These are phyloP conservation scores for Fusarium lateritium DNA, from an alignment of 2,329 filamentous ascomycete species.

Conservation along the genomic window DNA sequence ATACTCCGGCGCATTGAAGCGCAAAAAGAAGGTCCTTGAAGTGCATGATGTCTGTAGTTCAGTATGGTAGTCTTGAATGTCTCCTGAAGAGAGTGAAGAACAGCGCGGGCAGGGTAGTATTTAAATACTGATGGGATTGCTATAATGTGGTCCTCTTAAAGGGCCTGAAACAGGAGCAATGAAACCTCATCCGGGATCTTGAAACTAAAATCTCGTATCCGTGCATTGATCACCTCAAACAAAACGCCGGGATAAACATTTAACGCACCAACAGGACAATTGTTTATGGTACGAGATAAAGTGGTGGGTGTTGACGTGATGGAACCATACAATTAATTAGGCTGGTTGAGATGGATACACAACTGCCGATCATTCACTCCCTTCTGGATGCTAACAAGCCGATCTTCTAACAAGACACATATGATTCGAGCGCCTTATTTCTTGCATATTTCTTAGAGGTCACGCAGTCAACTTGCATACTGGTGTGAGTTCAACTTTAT, in stretches of 20 bases:
- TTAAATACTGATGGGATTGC: constrained; percentile 1
- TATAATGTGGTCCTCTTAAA: neutral
- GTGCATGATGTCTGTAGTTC: neutral
- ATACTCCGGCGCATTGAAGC: constrained; percentile 12
- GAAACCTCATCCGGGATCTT: constrained; percentile 23
- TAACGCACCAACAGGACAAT: constrained; percentile 23
- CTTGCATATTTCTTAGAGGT: neutral
- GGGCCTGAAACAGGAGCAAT: constrained; percentile 9
- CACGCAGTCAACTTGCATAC: neutral
- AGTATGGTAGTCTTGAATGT: neutral
- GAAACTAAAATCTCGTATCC: constrained; percentile 23
- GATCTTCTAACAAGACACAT: neutral
- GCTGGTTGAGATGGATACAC: neutral
- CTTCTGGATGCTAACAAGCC: neutral
- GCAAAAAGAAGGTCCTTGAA: constrained; percentile 3
- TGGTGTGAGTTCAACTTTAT: too few species aligned
- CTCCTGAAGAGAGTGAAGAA: rapidly evolving
- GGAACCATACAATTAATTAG: neutral
- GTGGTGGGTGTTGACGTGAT: neutral
- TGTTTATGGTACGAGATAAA: neutral
- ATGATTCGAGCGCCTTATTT: neutral
- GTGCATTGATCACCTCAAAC: constrained; percentile 1
- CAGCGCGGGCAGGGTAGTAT: rapidly evolving
- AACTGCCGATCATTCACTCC: neutral
- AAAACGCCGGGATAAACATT: constrained; percentile 10